Evolutionary conservation across 2,329 filamentous ascomycete species (phyloP).

Genomic region (Paramyrothecium sp.): DNA sequence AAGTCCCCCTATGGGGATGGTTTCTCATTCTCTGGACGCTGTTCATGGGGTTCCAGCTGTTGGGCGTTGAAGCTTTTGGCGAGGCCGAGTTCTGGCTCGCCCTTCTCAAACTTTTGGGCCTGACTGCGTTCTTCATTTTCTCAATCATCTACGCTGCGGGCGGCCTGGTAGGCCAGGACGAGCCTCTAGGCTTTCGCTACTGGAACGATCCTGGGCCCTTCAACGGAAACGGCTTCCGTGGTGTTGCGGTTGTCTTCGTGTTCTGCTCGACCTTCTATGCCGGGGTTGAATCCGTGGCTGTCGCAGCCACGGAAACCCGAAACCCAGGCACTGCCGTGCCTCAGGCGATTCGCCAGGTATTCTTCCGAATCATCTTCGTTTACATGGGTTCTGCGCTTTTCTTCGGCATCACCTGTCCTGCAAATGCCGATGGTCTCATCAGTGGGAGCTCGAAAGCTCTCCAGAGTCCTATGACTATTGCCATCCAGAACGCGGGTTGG

Average conservation of each 20-base stretch:
- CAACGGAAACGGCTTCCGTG: conserved; percentile 61
- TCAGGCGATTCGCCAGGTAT: conserved; percentile 57
- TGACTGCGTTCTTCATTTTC: conserved; percentile 73
- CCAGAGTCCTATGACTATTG: conserved; percentile 71
- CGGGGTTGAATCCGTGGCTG: conserved; percentile 63
- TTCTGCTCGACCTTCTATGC: conserved; percentile 71
- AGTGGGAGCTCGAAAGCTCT: conserved; percentile 62
- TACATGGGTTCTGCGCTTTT: conserved; percentile 73
- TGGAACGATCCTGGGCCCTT: conserved; percentile 73
- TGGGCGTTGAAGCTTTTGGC: conserved; percentile 73
- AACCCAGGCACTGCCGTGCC: conserved; percentile 57
- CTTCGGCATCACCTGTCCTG: conserved; percentile 71
- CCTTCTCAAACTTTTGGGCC: conserved; percentile 66
- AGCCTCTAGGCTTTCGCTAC: conserved; percentile 66
- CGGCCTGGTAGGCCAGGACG: conserved; percentile 57
- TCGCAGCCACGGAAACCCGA: conserved; percentile 60
- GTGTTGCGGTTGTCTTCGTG: conserved; percentile 65
- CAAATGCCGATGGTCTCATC: conserved; percentile 63
- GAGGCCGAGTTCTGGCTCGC: conserved; percentile 81
- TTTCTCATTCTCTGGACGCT: conserved; percentile 75
- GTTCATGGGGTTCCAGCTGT: conserved; percentile 66
- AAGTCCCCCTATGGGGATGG: conserved; percentile 62
- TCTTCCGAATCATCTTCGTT: conserved; percentile 60
- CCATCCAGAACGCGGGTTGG: conserved; percentile 73
- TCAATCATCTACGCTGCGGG: conserved; percentile 70